Evolutionary conservation across 2,329 filamentous ascomycete species (phyloP).

Genomic region (Teratosphaeria epicoccoides): DNA sequence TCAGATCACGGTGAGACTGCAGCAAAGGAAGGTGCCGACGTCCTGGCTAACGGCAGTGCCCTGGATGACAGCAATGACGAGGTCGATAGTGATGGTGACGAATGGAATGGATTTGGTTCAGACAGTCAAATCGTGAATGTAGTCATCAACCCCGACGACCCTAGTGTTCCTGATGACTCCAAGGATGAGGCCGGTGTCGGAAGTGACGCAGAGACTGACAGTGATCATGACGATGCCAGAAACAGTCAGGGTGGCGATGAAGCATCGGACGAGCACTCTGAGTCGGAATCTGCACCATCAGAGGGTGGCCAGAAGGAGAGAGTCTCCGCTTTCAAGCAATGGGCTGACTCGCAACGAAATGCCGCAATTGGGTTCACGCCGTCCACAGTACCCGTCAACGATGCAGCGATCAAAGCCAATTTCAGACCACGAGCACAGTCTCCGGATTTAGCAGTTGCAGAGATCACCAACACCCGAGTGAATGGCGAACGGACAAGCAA

Average conservation of each 20-base stretch:
- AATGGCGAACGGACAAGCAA: constrained; percentile 42
- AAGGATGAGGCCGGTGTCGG: neutral
- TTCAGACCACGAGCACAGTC: constrained; percentile 60
- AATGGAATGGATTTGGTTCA: constrained; percentile 7
- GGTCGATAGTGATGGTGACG: neutral
- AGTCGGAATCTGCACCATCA: constrained; percentile 14
- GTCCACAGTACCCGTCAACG: constrained; percentile 28
- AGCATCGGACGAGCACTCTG: constrained; percentile 23
- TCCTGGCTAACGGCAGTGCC: constrained; percentile 3
- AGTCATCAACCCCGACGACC: neutral
- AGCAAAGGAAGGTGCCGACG: constrained; percentile 17
- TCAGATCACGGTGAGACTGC: constrained; percentile 16
- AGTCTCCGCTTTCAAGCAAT: constrained; percentile 75
- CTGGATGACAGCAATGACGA: constrained; percentile 13
- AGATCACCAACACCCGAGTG: constrained; percentile 48
- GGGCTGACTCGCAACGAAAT: constrained; percentile 81
- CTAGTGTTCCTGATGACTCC: neutral
- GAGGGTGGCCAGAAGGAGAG: constrained; percentile 30
- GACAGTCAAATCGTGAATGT: constrained; percentile 8
- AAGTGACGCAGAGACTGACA: neutral
- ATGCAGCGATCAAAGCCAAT: constrained; percentile 38
- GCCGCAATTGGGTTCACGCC: constrained; percentile 63
- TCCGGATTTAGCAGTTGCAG: constrained; percentile 55
- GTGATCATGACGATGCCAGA: neutral
- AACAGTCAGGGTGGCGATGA: constrained; percentile 2